Evolutionary conservation across 306 rosid genomes (phyloP).

Genomic region (Trichosanthes cucumerina): DNA sequence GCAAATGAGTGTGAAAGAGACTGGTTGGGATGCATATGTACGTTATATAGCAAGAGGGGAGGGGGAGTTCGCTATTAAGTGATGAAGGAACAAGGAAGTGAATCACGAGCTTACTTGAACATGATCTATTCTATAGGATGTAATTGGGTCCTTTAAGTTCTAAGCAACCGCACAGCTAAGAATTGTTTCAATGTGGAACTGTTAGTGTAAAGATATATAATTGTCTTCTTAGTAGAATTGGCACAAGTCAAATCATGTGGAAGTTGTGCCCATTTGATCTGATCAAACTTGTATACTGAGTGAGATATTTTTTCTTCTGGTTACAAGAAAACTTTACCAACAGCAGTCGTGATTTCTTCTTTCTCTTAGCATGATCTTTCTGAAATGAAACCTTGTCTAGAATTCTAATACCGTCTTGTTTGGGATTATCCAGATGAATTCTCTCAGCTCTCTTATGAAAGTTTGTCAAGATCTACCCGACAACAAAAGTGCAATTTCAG

Average conservation of each 20-base stretch:
- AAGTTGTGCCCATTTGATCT: background rate
- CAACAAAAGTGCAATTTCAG: constrained; percentile 26
- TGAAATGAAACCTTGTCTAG: background rate
- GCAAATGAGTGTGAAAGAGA: background rate
- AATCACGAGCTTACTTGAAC: no score
- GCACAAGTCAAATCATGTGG: background rate
- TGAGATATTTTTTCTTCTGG: background rate
- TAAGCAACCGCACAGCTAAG: no score
- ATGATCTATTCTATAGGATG: no score
- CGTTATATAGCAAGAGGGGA: background rate
- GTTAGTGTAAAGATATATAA: background rate
- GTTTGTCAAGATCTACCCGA: constrained; percentile 62
- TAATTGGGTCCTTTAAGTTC: no score
- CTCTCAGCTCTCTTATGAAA: constrained; percentile 75
- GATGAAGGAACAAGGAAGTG: background rate
- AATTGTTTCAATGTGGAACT: background rate
- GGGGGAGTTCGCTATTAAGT: background rate
- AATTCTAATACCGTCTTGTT: constrained; percentile 15
- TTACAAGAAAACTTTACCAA: background rate
- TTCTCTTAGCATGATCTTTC: background rate
- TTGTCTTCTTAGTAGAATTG: background rate
- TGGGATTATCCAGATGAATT: constrained; percentile 65
- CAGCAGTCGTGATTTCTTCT: background rate
- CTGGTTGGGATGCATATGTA: background rate
- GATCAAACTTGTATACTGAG: background rate